A percentile compares a stretch with the other conserved stretches of the same genome.
Conservation (phyloP, 192 early-diverging fungal species). For the Coemansia sp. region DNA sequence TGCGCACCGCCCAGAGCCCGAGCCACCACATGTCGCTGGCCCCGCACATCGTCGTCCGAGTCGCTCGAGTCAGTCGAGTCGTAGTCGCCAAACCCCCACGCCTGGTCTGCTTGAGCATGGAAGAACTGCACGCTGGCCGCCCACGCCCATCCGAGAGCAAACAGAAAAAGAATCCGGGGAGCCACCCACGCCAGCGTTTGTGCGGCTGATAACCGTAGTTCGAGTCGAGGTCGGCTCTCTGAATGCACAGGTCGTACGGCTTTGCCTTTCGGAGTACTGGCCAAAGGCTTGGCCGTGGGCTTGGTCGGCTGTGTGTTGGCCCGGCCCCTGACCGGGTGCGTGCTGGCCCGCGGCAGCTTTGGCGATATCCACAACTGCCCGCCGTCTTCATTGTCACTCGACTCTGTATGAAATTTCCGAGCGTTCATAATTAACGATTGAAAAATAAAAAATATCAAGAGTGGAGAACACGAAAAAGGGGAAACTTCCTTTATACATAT, state of each 20-base stretch:
- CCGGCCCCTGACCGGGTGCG: neutral
- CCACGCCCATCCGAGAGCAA: slow-evolving; percentile 48
- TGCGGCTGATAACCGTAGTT: slow-evolving; percentile 19
- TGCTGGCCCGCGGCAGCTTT: slow-evolving; percentile 25
- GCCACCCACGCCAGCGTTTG: slow-evolving; percentile 44
- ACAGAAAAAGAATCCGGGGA: slow-evolving; percentile 39
- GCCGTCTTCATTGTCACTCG: slow-evolving; percentile 32
- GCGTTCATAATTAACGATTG: neutral
- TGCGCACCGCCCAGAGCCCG: slow-evolving; percentile 36
- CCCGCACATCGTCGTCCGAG: slow-evolving; percentile 20
- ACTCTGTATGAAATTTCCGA: slow-evolving; percentile 1
- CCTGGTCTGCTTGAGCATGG: slow-evolving; percentile 31
- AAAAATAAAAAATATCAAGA: neutral
- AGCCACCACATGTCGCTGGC: slow-evolving; percentile 32
- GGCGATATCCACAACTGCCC: slow-evolving; percentile 53
- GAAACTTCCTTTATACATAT: neutral
- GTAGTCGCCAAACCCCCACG: slow-evolving; percentile 7
- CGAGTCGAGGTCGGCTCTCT: neutral
- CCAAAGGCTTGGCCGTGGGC: neutral
- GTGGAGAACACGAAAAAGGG: neutral
- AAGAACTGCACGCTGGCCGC: slow-evolving; percentile 47
- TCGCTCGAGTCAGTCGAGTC: slow-evolving; percentile 23
- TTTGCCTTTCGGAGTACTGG: no score
- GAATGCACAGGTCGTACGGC: neutral
- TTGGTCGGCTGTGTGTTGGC: neutral